Evolutionary conservation across 2,329 filamentous ascomycete species (phyloP), one percentile per base, ranked within the genome.

Genomic region (Botrytis fabae): DNA sequence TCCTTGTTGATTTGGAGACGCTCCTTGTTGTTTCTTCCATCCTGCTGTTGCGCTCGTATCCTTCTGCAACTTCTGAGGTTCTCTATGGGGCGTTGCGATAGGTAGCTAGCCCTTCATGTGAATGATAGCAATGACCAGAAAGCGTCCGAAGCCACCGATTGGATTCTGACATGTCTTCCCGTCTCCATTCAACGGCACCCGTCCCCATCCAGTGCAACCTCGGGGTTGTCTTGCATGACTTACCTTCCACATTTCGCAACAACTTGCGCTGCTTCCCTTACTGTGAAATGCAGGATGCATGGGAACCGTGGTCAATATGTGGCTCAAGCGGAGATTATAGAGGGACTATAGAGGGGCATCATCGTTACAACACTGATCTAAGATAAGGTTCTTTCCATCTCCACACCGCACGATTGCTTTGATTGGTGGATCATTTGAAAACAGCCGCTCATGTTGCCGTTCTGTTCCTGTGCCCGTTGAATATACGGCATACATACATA

Each of bases 351-450:
- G 32, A 32, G 42, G 63, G 54, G 28, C 61, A 44, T 60, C 40
- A 18, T 14, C 38, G 14, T 42, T 35, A 44, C 38, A 44, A 22
- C 28, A 42, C 20, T 61, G 54, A 68, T 72, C 40, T 38, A 57
- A 68, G 70, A 72, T 69, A 72, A 72, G 70, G 40, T 72, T 69
- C 14, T 68, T 44, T 16, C 12, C 54, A 18, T 60, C 51, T 42
- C 48, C 62, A 69, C 48, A 38, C 40, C 28, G 60, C 40, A 14
- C 61, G 16, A 32, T 22, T 25, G 22, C 18, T 68, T 38, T 40
- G 2, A 72, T 68, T 68, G 60, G 60, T 71, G 62, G 62, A 68
- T 68, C 40, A 35, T 68, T 72, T 72, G 28, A 25, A 42, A 51
- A 66, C 42, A 68, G 51, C 62, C 48, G 61, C 54, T 72, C 40